phyloP scores from a whole-genome alignment of 2,329 filamentous ascomycete species.

The Cladorrhinum sp. region DNA sequence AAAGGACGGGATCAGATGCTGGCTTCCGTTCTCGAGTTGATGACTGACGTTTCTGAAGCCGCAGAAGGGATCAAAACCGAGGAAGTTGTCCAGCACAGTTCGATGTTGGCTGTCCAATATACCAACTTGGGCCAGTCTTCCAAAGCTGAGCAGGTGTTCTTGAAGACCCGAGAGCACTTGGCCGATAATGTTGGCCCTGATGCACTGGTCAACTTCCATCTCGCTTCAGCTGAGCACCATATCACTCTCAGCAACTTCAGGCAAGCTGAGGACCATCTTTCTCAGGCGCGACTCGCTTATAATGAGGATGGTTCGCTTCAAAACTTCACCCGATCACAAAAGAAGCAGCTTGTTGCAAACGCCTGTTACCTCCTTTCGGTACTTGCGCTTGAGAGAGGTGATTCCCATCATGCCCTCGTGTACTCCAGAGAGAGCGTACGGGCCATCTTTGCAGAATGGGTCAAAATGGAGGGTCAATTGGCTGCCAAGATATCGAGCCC shows the following conservation, averaged over 20 bases:
- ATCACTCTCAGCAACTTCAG: slow-evolving; percentile 63
- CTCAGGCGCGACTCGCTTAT: slow-evolving; percentile 40
- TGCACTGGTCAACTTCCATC: slow-evolving; percentile 54
- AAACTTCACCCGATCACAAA: slow-evolving; percentile 28
- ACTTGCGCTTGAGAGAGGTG: slow-evolving; percentile 61
- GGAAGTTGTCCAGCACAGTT: slow-evolving; percentile 44
- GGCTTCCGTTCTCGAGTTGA: slow-evolving; percentile 46
- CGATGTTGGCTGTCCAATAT: slow-evolving; percentile 51
- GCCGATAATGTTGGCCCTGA: slow-evolving; percentile 38
- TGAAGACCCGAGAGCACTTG: slow-evolving; percentile 53
- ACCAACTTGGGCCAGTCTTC: slow-evolving; percentile 50
- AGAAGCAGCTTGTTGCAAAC: slow-evolving; percentile 54
- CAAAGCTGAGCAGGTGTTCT: slow-evolving; percentile 53
- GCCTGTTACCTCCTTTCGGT: slow-evolving; percentile 64
- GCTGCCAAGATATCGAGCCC: slow-evolving; percentile 15
- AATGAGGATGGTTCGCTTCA: slow-evolving; percentile 26
- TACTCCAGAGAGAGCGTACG: slow-evolving; percentile 58
- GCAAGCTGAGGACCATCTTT: slow-evolving; percentile 51
- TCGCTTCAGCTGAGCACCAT: slow-evolving; percentile 73
- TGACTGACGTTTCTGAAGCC: slow-evolving; percentile 41
- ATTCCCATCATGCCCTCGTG: slow-evolving; percentile 55
- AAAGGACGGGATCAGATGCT: slow-evolving; percentile 48
- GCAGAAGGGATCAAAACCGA: slow-evolving; percentile 34
- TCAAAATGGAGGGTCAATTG: slow-evolving; percentile 44
- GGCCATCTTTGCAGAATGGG: slow-evolving; percentile 55